phyloP scores from a whole-genome alignment of 805 yeast genomes.

The Lipomyces spencermartinsiae region DNA sequence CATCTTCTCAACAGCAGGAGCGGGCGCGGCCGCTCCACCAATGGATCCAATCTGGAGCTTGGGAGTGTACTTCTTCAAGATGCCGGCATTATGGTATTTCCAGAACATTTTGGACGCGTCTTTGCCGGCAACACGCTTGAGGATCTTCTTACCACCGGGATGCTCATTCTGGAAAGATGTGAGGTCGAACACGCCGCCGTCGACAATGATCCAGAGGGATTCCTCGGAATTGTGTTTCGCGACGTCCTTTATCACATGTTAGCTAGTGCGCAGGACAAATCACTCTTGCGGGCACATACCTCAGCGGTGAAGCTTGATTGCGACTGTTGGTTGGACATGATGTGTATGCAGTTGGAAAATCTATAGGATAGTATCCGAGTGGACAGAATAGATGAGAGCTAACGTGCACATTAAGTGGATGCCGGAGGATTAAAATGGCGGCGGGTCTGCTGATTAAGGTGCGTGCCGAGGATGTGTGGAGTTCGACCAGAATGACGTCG shows the following conservation, averaged over 20 bases:
- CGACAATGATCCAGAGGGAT: constrained; percentile 83
- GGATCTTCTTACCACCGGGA: constrained; percentile 80
- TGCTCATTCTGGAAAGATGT: constrained; percentile 75
- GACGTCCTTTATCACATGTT: constrained; percentile 54
- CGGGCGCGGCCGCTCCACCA: constrained; percentile 22
- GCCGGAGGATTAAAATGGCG: background rate
- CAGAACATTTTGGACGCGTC: constrained; percentile 74
- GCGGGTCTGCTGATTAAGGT: background rate
- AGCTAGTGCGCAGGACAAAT: background rate
- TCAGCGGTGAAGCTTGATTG: constrained; percentile 26
- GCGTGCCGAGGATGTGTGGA: constrained; percentile 5
- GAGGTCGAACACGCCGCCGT: constrained; percentile 75
- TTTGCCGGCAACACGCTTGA: constrained; percentile 74
- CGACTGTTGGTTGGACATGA: constrained; percentile 25
- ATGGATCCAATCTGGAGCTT: constrained; percentile 40
- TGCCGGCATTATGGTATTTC: constrained; percentile 52
- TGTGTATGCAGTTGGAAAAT: background rate
- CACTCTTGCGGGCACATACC: constrained; percentile 11
- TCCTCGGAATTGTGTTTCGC: constrained; percentile 74
- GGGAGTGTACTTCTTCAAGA: constrained; percentile 40
- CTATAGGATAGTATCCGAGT: background rate
- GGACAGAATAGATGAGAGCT: background rate
- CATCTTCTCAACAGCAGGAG: constrained; percentile 19
- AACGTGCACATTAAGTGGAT: background rate
- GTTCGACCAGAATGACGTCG: constrained; percentile 5